Percentiles rank a stretch among this genome's conserved stretches.
Conservation (phyloP, 352 stramenopile species). For the Phytophthora ramorum region DNA sequence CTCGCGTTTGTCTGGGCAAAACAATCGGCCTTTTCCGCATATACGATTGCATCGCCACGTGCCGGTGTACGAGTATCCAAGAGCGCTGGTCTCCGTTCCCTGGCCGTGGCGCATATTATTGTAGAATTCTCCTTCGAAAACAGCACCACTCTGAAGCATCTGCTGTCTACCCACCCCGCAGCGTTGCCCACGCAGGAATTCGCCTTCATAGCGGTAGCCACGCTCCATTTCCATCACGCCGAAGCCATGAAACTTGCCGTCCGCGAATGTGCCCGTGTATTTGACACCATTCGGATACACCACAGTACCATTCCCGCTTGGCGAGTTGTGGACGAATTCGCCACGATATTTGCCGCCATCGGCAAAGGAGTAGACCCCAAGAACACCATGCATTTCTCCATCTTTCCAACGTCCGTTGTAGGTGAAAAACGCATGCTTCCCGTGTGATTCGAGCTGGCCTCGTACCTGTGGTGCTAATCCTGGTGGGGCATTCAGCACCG, state of each 20-base stretch:
- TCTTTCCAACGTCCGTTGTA: conserved; percentile 77
- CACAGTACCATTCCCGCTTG: conserved; percentile 54
- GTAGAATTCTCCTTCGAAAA: conserved; percentile 78
- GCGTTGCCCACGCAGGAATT: conserved; percentile 55
- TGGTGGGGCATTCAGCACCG: conserved; percentile 43
- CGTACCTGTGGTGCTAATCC: conserved; percentile 66
- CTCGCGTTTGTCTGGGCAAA: conserved; percentile 50
- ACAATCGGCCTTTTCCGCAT: conserved; percentile 52
- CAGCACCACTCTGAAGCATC: conserved; percentile 49
- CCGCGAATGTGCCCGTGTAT: conserved; percentile 64
- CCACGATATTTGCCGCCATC: conserved; percentile 76
- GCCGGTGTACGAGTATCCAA: conserved; percentile 67
- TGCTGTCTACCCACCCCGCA: conserved; percentile 55
- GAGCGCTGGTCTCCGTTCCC: conserved; percentile 63
- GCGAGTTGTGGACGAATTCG: conserved; percentile 50
- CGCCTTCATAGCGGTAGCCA: conserved; percentile 66
- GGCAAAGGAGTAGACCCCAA: conserved; percentile 76
- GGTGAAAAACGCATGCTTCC: conserved; percentile 68
- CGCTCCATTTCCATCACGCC: conserved; percentile 63
- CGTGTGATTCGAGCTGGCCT: conserved; percentile 68
- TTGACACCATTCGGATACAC: conserved; percentile 77
- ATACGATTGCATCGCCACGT: conserved; percentile 67
- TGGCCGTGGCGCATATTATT: conserved; percentile 65
- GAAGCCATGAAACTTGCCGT: conserved; percentile 69
- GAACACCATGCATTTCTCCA: conserved; percentile 67